Conservation (phyloP, 345 rosid species). For the Salix dunnii region DNA sequence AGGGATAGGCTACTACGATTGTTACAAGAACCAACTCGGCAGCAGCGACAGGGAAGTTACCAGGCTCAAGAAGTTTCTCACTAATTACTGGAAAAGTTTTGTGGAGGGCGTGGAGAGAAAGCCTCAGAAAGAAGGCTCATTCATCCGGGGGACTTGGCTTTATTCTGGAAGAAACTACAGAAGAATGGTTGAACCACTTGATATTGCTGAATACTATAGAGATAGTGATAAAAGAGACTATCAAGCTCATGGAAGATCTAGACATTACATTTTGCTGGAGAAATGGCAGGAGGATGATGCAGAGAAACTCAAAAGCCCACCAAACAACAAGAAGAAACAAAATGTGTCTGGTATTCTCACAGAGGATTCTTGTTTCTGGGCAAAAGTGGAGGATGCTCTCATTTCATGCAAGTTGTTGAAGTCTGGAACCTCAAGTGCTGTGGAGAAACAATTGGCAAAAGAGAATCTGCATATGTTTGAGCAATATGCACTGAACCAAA, state of each 20-base stretch:
- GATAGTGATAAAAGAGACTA: conserved; percentile 29
- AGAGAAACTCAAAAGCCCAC: neutral
- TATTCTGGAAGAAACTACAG: conserved; percentile 48
- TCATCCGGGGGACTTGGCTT: conserved; percentile 33
- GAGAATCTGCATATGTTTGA: conserved; percentile 33
- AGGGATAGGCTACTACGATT: conserved; percentile 54
- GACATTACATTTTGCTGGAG: conserved; percentile 47
- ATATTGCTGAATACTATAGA: conserved; percentile 57
- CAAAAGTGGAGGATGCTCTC: conserved; percentile 64
- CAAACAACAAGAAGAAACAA: neutral
- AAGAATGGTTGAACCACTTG: conserved; percentile 73
- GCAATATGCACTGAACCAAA: conserved; percentile 34
- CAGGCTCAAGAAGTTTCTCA: conserved; percentile 25
- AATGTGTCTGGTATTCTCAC: conserved; percentile 30
- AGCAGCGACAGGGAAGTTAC: neutral
- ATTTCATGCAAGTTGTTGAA: conserved; percentile 17
- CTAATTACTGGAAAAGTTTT: conserved; percentile 41
- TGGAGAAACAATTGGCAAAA: neutral
- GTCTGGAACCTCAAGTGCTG: conserved; percentile 3
- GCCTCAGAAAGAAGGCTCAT: conserved; percentile 42
- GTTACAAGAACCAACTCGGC: conserved; percentile 27
- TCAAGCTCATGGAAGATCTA: conserved; percentile 34
- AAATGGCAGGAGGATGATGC: conserved; percentile 37
- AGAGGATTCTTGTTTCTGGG: conserved; percentile 81
- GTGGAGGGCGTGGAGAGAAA: conserved; percentile 48